phyloP scores from a whole-genome alignment of 371 early-diverging fungal genomes.

The Zychaea mexicana region DNA sequence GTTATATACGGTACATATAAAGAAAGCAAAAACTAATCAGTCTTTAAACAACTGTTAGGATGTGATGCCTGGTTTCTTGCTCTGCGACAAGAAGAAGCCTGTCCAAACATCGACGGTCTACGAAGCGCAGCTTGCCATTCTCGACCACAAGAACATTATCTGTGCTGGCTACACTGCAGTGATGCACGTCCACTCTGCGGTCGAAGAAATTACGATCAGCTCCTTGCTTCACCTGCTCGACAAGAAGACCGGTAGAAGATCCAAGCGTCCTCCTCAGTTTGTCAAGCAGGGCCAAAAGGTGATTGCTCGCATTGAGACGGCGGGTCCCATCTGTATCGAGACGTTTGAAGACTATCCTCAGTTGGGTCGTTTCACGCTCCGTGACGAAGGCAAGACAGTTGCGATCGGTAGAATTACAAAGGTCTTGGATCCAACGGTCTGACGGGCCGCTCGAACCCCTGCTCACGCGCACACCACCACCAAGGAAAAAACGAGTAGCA shows the following conservation, averaged over 20 bases:
- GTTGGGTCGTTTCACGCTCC: slow-evolving; percentile 94
- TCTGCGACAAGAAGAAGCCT: slow-evolving; percentile 80
- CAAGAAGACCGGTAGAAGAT: slow-evolving; percentile 83
- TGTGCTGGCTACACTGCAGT: slow-evolving; percentile 93
- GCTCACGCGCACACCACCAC: no score
- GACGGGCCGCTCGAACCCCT: slow-evolving; percentile 6
- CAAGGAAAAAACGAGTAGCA: neutral
- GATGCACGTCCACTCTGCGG: slow-evolving; percentile 87
- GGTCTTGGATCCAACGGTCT: slow-evolving; percentile 47
- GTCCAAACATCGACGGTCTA: slow-evolving; percentile 78
- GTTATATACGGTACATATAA: no score
- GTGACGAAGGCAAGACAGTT: slow-evolving; percentile 91
- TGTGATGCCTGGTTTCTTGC: slow-evolving; percentile 83
- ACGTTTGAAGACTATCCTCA: slow-evolving; percentile 88
- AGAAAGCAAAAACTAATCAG: no score
- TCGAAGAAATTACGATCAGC: slow-evolving; percentile 85
- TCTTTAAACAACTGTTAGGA: no score
- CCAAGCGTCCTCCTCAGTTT: slow-evolving; percentile 88
- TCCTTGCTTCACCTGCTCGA: slow-evolving; percentile 90
- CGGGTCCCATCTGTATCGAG: slow-evolving; percentile 85
- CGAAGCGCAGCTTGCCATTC: slow-evolving; percentile 87
- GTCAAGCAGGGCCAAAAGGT: slow-evolving; percentile 88
- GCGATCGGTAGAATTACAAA: slow-evolving; percentile 94
- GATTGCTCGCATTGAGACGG: slow-evolving; percentile 83
- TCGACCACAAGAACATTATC: slow-evolving; percentile 94